Evolutionary conservation across 106 monocot species (phyloP).

Genomic region (Dendrobium chrysotoxum): DNA sequence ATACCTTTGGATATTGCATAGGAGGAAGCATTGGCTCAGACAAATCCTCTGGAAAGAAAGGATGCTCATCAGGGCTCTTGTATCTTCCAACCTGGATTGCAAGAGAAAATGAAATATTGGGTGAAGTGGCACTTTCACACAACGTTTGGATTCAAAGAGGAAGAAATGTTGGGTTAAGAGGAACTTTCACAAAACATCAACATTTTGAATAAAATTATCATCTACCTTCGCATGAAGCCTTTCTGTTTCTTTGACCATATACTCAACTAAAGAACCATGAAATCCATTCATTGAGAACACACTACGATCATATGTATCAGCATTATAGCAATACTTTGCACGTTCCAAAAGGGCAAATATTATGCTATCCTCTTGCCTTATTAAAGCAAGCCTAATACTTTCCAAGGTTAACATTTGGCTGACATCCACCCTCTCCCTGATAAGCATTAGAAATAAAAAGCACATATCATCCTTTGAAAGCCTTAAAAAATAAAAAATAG

Average conservation of each 20-base stretch:
- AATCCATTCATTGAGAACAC: slow-evolving; percentile 64
- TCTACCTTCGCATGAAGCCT: slow-evolving; percentile 82
- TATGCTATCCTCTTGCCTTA: slow-evolving; percentile 94
- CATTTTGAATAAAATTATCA: not conserved
- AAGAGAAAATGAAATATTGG: slow-evolving; percentile 10
- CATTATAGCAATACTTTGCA: slow-evolving; percentile 78
- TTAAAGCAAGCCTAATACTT: slow-evolving; percentile 64
- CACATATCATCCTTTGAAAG: not conserved
- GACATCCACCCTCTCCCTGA: slow-evolving; percentile 50
- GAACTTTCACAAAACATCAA: not conserved
- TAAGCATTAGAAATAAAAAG: not conserved
- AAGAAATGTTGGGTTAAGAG: not conserved
- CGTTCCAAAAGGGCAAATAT: slow-evolving; percentile 86
- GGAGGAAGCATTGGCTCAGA: slow-evolving; percentile 80
- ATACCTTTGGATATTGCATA: slow-evolving; percentile 83
- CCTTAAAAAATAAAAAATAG: not conserved
- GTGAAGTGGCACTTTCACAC: not conserved
- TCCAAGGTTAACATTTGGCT: slow-evolving; percentile 79
- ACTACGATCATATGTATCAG: slow-evolving; percentile 56
- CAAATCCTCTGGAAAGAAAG: slow-evolving; percentile 77
- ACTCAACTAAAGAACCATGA: slow-evolving; percentile 76
- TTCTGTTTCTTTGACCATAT: slow-evolving; percentile 86
- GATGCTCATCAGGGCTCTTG: slow-evolving; percentile 95
- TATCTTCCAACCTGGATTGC: slow-evolving; percentile 72
- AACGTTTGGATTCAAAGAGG: not conserved